Base-by-base conservation (phyloP, 176 grass and related monocot genomes). In the Aechmea fasciata region DNA sequence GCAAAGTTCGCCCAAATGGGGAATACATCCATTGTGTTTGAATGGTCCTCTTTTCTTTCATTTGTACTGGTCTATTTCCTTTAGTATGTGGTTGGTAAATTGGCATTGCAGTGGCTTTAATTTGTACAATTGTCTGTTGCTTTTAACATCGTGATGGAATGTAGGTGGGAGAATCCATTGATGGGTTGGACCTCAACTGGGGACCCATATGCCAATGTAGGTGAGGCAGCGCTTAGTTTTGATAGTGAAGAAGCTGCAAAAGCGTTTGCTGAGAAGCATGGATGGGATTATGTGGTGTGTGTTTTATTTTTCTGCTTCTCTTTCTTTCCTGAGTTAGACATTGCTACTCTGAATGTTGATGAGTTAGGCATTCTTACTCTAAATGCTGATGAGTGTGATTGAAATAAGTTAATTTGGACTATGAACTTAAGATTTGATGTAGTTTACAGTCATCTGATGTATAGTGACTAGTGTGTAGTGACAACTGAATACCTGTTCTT, bases 161-260 rank as follows among this genome's bases (percentile, higher is more conserved):
- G 48, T 73, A 99, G 90, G 80, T 99, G 94, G 94, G 94, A 99
- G 71, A 99, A 99, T 73, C 94, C 94, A 62, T 88, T 99, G 57
- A 99, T 99, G 94, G 94, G 94, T 67, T 99, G 94, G 94, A 93
- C 94, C 75, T 99, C 94, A 28, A 99, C 90, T 72, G 94, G 94
- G 14, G 94, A 99, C 63, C 94, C 94, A 66, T 99, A 99, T 76
- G 90, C 89, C 71, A 90, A 90, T 82, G 94, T 99, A 71, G 94
- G 94, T 85, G 94, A 99, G 74, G 79, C 94, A 17, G 84, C 76
- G 47, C 77, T 99, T 51, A 28, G 52, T 22, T 99, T 99, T 59
- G 80, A 85, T 52, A 99, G 84, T 70, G 90, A 84, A 52, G 90
- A 99, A 2, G 83, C 87, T 71, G 94, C 90, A 79, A 88, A 90